Evolutionary conservation across 257 asterid species (phyloP).

Genomic region (Forsythia viridissima): DNA sequence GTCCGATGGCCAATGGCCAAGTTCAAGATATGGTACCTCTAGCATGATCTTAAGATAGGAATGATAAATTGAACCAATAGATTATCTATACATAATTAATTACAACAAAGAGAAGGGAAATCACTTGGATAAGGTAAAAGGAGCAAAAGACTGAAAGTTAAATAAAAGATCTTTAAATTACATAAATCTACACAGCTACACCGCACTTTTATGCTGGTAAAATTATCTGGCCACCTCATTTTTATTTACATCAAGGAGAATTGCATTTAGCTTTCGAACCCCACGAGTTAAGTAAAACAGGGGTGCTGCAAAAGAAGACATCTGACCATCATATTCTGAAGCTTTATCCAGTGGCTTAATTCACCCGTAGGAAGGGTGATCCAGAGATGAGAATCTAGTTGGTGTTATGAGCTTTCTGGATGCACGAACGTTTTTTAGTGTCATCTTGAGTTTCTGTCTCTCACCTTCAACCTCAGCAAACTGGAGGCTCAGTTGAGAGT

Average conservation of each 20-base stretch:
- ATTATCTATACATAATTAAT: constrained; percentile 39
- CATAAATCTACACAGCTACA: constrained; percentile 22
- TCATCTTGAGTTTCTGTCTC: constrained; percentile 84
- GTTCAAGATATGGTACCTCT: too few relatives aligned
- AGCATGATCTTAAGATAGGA: not conserved
- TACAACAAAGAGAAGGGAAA: constrained; percentile 22
- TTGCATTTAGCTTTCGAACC: constrained; percentile 7
- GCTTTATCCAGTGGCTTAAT: constrained; percentile 5
- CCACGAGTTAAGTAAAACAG: not conserved
- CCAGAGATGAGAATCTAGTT: constrained; percentile 49
- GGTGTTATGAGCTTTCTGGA: constrained; percentile 47
- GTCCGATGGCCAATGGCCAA: too few relatives aligned
- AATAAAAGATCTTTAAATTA: constrained; percentile 16
- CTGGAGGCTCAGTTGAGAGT: constrained; percentile 88
- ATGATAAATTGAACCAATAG: not conserved
- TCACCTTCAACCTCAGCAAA: constrained; percentile 99
- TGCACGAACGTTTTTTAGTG: constrained; percentile 63
- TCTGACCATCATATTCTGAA: not conserved
- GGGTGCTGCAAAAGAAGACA: too few relatives aligned
- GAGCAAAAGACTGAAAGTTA: not conserved
- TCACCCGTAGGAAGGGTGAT: constrained; percentile 36
- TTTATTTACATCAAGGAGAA: constrained; percentile 22
- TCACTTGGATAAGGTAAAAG: not conserved
- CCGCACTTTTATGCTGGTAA: constrained; percentile 20
- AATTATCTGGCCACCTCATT: constrained; percentile 23